A percentile compares a stretch with the other conserved stretches of the same genome.
phyloP scores from a whole-genome alignment of 2,329 filamentous ascomycete genomes.

The Penicillium sp. region DNA sequence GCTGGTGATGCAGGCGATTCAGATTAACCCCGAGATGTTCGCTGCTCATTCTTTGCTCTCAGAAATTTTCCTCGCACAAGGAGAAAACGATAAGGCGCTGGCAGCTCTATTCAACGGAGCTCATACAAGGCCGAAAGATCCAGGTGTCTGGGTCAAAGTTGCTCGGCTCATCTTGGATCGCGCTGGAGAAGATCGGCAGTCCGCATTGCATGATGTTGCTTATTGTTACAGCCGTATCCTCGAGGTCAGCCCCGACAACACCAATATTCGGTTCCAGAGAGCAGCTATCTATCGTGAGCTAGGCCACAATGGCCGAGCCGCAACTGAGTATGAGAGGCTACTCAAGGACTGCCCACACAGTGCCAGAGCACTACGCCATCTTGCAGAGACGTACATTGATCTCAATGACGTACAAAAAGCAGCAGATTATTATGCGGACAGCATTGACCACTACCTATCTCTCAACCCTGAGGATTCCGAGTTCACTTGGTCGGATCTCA shows the following conservation, averaged over 20 bases:
- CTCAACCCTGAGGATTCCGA: constrained; percentile 46
- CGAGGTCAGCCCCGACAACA: constrained; percentile 51
- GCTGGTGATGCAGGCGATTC: constrained; percentile 49
- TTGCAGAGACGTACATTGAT: constrained; percentile 58
- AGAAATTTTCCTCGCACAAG: constrained; percentile 56
- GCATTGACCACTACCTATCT: constrained; percentile 50
- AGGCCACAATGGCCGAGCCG: constrained; percentile 47
- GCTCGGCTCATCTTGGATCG: constrained; percentile 54
- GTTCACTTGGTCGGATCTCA: constrained; percentile 75
- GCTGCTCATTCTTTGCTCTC: constrained; percentile 60
- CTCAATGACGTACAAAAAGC: constrained; percentile 50
- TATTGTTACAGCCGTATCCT: constrained; percentile 57
- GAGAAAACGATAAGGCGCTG: constrained; percentile 56
- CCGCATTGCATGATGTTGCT: constrained; percentile 48
- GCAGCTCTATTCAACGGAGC: constrained; percentile 58
- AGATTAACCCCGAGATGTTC: constrained; percentile 62
- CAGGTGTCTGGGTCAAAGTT: constrained; percentile 57
- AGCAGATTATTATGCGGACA: constrained; percentile 51
- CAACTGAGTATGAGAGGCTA: constrained; percentile 54
- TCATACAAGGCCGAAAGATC: constrained; percentile 54
- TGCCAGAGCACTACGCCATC: constrained; percentile 52
- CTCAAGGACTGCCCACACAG: constrained; percentile 55
- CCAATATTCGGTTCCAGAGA: constrained; percentile 54
- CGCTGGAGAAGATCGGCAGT: constrained; percentile 45
- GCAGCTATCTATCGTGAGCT: constrained; percentile 56